phyloP scores from a whole-genome alignment of 805 yeast genomes.

The Metschnikowia rubicola region DNA sequence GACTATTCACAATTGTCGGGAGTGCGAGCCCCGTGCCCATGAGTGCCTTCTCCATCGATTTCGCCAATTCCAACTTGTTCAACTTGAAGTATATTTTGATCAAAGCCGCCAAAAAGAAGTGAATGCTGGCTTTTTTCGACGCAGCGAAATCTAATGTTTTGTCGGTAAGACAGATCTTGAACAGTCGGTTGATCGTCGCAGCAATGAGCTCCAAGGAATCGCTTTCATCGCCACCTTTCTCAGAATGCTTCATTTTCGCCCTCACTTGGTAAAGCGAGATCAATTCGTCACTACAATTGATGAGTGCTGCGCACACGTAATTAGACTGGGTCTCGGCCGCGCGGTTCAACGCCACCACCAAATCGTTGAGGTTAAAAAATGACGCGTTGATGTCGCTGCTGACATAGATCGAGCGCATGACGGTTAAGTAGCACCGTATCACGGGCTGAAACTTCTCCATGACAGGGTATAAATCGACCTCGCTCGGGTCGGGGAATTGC shows the following conservation, averaged over 20 bases:
- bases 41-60: conserved; percentile 68
- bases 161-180: conserved; percentile 77
- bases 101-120: conserved; percentile 66
- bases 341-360: conserved; percentile 47
- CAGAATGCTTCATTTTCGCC: conserved; percentile 17
- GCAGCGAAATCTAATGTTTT: conserved; percentile 48
- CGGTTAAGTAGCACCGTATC: conserved; percentile 27
- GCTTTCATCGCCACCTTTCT: conserved; percentile 5
- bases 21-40: conserved; percentile 49
- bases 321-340: conserved; percentile 50
- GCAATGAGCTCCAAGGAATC: conserved; percentile 50
- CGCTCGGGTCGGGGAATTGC: conserved; percentile 34
- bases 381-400: conserved; percentile 32
- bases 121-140: conserved; percentile 62
- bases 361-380: conserved; percentile 34
- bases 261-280: conserved; percentile 38
- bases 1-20: conserved; percentile 38
- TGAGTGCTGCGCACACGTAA: conserved; percentile 50
- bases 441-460: conserved; percentile 35
- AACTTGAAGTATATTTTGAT: conserved; percentile 67
- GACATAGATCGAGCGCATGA: conserved; percentile 33
- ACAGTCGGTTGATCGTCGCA: conserved; percentile 64
- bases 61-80: conserved; percentile 67
- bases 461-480: conserved; percentile 37
- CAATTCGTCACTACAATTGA: conserved; percentile 39